Evolutionary conservation across 805 yeast genomes (phyloP), one percentile per base, ranked within the genome.

Genomic region (Babjeviella inositovora): DNA sequence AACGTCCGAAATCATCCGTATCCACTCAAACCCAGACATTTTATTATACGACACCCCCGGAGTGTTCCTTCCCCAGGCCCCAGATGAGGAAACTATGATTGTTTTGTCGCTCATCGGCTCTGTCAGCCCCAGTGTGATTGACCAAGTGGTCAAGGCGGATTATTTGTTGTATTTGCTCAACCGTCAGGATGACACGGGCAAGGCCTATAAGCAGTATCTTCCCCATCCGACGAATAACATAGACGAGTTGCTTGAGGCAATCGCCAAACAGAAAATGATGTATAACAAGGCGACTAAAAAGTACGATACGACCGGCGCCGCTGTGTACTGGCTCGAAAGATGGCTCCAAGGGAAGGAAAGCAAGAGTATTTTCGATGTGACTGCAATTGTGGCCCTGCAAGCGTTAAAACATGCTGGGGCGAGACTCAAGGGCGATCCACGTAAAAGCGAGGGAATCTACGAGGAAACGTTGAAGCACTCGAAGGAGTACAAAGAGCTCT

Each of bases 21-120:
- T 90, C 8, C 49, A 60, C 20, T 45, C 52, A 7, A 57, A 57
- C 14, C 85, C 90, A 0, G 70, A 67, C 16, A 61, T 87, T 3
- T 59, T 69, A 28, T 53, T 85, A 6, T 69, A 77, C 34, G 98
- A 90, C 41, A 79, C 96, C 0, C 98, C 98, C 0, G 98, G 98
- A 2, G 85, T 90, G 4, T 68, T 81, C 27, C 46, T 82, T 8
- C 97, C 98, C 0, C 66, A 69, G 11, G 77, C 71, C 7, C 59
- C 62, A 22, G 61, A 63, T 29, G 43, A 62, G 4, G 68, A 70
- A 30, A 68, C 82, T 2, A 80, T 85, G 90, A 50, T 87, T 13
- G 62, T 72, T 3, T 53, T 85, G 18, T 58, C 79, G 1, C 47
- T 84, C 11, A 69, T 76, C 17, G 92, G 93, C 1, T 73, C 90